These are phyloP conservation scores for Lanmaoa rubissima DNA, from an alignment of 768 basidiomycete genomes.

Conservation along the genomic window DNA sequence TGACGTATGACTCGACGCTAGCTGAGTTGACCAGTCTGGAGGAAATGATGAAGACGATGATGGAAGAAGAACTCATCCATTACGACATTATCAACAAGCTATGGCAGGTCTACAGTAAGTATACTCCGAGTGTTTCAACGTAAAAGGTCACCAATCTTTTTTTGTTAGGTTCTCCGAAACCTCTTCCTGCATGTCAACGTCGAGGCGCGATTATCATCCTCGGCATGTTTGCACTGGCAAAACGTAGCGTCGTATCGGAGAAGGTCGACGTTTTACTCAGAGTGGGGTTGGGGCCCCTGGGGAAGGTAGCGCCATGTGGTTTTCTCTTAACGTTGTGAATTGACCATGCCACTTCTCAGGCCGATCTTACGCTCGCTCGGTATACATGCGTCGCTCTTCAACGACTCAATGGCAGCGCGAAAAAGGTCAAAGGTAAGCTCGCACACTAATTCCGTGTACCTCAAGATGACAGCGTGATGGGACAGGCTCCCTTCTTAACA, in stretches of 20 bases:
- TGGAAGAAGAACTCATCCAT: constrained; percentile 84
- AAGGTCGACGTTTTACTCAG: constrained; percentile 81
- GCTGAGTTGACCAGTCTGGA: constrained; percentile 96
- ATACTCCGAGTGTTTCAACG: not conserved
- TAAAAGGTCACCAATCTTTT: not conserved
- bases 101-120: constrained; percentile 94
- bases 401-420: constrained; percentile 88
- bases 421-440: constrained; percentile 88
- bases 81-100: constrained; percentile 84
- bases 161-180: constrained; percentile 62
- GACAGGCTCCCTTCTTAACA: constrained; percentile 83
- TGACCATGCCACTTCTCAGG: constrained; percentile 41
- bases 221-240: constrained; percentile 94
- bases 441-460: not conserved
- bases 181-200: constrained; percentile 81
- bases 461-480: not conserved
- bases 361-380: constrained; percentile 84
- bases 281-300: constrained; percentile 81
- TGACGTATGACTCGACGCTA: constrained; percentile 88
- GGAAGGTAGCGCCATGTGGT: constrained; percentile 56
- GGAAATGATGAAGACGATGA: constrained; percentile 95
- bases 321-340: not conserved
- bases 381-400: constrained; percentile 95
- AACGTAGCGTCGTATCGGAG: constrained; percentile 73
- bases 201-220: constrained; percentile 93